Base-by-base conservation (phyloP, 169 alveolate genomes). In the Eimeria falciformis region DNA sequence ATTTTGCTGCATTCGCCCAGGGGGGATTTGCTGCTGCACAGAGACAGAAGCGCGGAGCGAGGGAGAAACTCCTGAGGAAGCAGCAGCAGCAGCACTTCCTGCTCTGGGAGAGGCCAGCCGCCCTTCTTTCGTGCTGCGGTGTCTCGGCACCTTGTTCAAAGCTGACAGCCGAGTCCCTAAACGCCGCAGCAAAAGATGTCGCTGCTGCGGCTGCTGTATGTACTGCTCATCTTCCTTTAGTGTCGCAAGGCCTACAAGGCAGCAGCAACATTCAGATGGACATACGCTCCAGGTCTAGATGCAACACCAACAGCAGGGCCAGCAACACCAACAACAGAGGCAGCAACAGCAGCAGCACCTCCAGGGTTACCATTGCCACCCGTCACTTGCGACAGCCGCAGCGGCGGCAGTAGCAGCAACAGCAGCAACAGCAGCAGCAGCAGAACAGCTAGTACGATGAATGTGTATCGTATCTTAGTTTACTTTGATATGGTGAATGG, bases 171-270 rank as follows among this genome's bases (percentile, higher is more conserved):
- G 27, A 23, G 46, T 77, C 29, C 56, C 14, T 33, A 77, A 23
- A 9, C 62, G 62, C 68, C 47, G 66, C 23, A 77, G 86, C 86
- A 46, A 3, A 43, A 23, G 2, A 50, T 9, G 82, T 45, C 5
- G 65, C 53, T 77, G 86, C 86, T 47, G 43, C 86, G 43, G 66
- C 86, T 77, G 86, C 86, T 77, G 69, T 46, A 23, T 46, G 45
- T 33, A 47, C 18, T n/a, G 21, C 46, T 43, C 25, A 2, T 50
- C 23, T 56, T 37, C 53, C 21, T 46, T 43, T 12, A 29, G 58
- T n/a, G 82, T 71, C n/a, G 14, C 58, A 29, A 33, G 33, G 18
- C 82, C 82, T 71, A 56, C 82, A 71, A 3, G 43, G n/a, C n/a
- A n/a, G n/a, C n/a, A n/a, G n/a, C n/a, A n/a, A n/a, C n/a, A n/a